phyloP scores from a whole-genome alignment of 345 rosid genomes.

The Crucihimalaya himalaica region DNA sequence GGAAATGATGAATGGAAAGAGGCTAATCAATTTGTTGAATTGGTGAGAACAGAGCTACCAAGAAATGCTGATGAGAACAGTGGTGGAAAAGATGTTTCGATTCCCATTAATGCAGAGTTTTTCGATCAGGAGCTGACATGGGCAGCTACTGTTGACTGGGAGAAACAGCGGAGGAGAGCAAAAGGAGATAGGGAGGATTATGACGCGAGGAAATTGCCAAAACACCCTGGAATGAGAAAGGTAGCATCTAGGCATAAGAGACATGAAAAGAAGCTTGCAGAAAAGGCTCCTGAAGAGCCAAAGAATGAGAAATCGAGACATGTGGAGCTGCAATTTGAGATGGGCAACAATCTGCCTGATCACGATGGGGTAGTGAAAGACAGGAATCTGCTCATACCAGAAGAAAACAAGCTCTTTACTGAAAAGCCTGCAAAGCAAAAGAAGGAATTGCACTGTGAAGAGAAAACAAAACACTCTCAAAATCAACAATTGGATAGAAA shows the following conservation, averaged over 20 bases:
- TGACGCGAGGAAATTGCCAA: conserved; percentile 40
- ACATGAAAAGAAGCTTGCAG: conserved; percentile 42
- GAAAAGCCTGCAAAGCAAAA: conserved; percentile 42
- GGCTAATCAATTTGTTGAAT: conserved; percentile 65
- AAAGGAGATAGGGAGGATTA: conserved; percentile 45
- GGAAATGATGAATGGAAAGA: conserved; percentile 79
- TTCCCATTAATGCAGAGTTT: conserved; percentile 30
- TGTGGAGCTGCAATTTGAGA: conserved; percentile 38
- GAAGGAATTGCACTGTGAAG: conserved; percentile 36
- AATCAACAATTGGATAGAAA: conserved; percentile 24
- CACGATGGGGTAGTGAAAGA: conserved; percentile 40
- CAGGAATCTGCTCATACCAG: conserved; percentile 44
- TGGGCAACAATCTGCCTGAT: conserved; percentile 42
- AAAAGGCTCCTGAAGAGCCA: conserved; percentile 46
- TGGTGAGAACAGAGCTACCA: conserved; percentile 58
- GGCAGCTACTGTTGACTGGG: conserved; percentile 38
- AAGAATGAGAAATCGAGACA: conserved; percentile 43
- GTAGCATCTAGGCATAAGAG: conserved; percentile 41
- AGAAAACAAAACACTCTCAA: conserved; percentile 32
- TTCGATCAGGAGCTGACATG: conserved; percentile 48
- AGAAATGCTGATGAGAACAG: conserved; percentile 45
- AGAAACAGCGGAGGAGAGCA: conserved; percentile 41
- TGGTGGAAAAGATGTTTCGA: conserved; percentile 40
- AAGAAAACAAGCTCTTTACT: conserved; percentile 37
- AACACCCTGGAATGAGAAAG: conserved; percentile 44